phyloP scores from a whole-genome alignment of 2,329 filamentous ascomycete species.

The Parastagonospora avenae region DNA sequence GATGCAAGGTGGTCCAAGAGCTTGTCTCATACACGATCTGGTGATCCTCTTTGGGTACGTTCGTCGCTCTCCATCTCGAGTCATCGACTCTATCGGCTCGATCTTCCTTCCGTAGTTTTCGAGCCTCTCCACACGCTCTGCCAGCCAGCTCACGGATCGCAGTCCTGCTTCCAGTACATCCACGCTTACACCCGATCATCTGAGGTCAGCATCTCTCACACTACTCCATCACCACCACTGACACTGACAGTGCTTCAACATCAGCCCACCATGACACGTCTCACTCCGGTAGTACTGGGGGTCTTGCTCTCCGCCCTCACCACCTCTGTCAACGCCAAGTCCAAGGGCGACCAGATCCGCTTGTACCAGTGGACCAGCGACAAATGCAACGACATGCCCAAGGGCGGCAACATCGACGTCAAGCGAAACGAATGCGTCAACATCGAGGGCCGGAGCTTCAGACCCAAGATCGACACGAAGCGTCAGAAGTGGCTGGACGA shows the following conservation, averaged over 20 bases:
- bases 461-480: slow-evolving; percentile 15
- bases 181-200: too few relatives aligned
- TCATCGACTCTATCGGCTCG: too few relatives aligned
- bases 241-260: not conserved
- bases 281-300: slow-evolving; percentile 12
- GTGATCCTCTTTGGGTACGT: too few relatives aligned
- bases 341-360: slow-evolving; percentile 15
- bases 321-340: slow-evolving; percentile 13
- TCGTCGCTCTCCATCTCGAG: too few relatives aligned
- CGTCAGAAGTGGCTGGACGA: slow-evolving; percentile 20
- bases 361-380: slow-evolving; percentile 18
- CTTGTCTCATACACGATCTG: too few relatives aligned
- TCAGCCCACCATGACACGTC: slow-evolving; percentile 13
- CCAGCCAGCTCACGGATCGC: too few relatives aligned
- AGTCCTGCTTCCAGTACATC: too few relatives aligned
- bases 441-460: slow-evolving; percentile 20
- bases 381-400: slow-evolving; percentile 22
- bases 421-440: slow-evolving; percentile 21
- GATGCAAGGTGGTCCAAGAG: too few relatives aligned
- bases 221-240: not conserved
- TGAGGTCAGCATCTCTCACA: not conserved
- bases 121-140: too few relatives aligned
- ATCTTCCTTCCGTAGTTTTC: too few relatives aligned
- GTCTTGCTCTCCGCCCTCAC: slow-evolving; percentile 20
- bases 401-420: slow-evolving; percentile 21